These are phyloP conservation scores for Periconia digitata DNA, from an alignment of 2,329 filamentous ascomycete genomes.

Conservation along the genomic window DNA sequence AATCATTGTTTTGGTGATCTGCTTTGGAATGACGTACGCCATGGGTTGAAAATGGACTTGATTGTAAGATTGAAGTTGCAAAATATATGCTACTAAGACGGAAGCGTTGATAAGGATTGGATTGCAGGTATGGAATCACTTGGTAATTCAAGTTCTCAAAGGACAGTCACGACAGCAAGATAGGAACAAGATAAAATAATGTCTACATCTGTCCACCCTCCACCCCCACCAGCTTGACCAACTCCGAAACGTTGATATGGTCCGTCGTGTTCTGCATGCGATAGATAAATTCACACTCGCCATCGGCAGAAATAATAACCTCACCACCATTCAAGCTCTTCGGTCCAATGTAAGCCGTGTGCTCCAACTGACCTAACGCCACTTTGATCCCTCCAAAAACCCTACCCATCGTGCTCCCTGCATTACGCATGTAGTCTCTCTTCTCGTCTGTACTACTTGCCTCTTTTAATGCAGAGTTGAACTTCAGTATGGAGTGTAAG, in stretches of 20 bases:
- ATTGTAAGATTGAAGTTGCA: no score
- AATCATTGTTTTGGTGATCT: no score
- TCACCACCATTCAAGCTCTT: constrained; percentile 28
- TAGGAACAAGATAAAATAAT: no score
- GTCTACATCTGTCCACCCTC: background rate
- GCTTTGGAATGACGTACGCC: no score
- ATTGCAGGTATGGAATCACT: no score
- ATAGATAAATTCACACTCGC: constrained; percentile 24
- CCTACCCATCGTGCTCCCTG: background rate
- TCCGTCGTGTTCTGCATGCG: constrained; percentile 32
- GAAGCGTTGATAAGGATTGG: no score
- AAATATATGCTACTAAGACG: no score
- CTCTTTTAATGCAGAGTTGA: constrained; percentile 20
- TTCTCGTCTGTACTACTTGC: constrained; percentile 13
- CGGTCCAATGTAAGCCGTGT: constrained; percentile 21
- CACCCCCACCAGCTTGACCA: constrained; percentile 7
- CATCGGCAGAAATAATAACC: constrained; percentile 20
- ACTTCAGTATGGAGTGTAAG: constrained; percentile 22
- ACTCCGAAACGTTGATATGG: constrained; percentile 20
- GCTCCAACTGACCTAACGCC: constrained; percentile 7
- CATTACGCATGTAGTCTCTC: constrained; percentile 15
- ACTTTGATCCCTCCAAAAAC: background rate
- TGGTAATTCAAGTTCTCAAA: no score
- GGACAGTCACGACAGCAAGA: no score
- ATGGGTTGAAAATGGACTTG: no score